Base-by-base conservation (phyloP, 345 rosid species). In the Brassica carinata region DNA sequence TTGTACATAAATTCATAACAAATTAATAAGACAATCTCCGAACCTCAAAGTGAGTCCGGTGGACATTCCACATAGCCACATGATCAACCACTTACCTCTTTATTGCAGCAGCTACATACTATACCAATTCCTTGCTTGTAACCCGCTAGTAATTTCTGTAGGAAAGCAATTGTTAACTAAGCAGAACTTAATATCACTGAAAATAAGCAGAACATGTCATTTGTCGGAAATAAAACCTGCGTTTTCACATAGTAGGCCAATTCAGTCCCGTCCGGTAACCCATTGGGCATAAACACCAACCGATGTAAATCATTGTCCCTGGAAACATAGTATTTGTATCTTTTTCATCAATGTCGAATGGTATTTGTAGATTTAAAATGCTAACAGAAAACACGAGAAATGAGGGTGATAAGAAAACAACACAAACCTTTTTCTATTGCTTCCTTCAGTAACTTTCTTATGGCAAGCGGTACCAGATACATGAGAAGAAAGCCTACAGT, bases 221-320 rank as follows among this genome's bases (percentile, higher is more conserved):
- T 33, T 67, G 17, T 72, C 71, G 18, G 77, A 74, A 51, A 64
- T 15, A 59, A 69, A 65, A 96, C 99, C 91, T 96, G 94, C 66
- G 97, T 89, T 91, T 91, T 93, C 55, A 90, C 90, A 84, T 80
- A 86, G 85, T 96, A 96, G 59, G 92, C 90, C 84, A 96, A 83
- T 78, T 87, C 90, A 79, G 97, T 90, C 79, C 98, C 97, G 77
- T 96, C 99, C 2, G 95, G 91, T 68, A 96, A 94, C 69, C 99
- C 98, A 69, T 94, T 89, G 43, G 99, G 97, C 97, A 92, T 86
- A 88, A 96, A 96, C 66, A 96, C 88, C 77, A 89, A 77, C 80
- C 94, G 92, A 78, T 96, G 99, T 76, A 96, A 88, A 86, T 92
- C 97, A 84, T 96, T 96, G 79, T 91, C 99, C 88, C 99, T 96